Conservation (phyloP, 257 asterid species). For the Nicotiana noctiflora region DNA sequence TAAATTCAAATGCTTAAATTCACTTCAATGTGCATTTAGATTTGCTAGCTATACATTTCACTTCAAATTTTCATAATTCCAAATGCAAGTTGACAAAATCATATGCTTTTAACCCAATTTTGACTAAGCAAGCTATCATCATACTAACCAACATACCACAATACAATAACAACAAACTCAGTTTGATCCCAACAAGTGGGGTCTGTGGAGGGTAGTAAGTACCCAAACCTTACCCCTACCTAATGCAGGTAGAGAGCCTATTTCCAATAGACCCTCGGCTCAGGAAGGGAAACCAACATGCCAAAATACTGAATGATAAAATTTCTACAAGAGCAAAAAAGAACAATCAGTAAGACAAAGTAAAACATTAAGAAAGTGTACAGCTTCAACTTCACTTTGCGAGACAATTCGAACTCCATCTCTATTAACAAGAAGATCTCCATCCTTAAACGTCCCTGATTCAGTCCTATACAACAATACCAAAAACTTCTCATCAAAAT, state of each 20-base stretch:
- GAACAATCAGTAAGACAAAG: background rate
- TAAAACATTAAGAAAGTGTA: constrained; percentile 20
- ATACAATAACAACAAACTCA: no score
- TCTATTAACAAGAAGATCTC: constrained; percentile 88
- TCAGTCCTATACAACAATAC: constrained; percentile 48
- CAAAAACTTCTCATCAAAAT: background rate
- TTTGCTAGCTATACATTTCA: background rate
- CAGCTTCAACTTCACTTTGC: constrained; percentile 62
- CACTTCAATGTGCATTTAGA: background rate
- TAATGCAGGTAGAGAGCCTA: no score
- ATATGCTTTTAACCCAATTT: background rate
- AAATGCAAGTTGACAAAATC: background rate
- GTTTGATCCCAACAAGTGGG: no score
- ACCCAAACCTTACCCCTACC: no score
- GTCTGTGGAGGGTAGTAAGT: no score
- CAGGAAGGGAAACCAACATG: no score
- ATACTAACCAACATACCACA: background rate
- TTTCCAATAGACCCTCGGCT: no score
- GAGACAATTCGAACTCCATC: constrained; percentile 89
- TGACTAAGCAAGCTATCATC: background rate
- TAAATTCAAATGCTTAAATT: background rate
- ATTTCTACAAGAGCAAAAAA: background rate
- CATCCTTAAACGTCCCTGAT: constrained; percentile 96
- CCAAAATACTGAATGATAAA: background rate
- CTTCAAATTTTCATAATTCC: background rate